Evolutionary conservation across 257 asterid genomes (phyloP).

Genomic region (Avicennia marina): DNA sequence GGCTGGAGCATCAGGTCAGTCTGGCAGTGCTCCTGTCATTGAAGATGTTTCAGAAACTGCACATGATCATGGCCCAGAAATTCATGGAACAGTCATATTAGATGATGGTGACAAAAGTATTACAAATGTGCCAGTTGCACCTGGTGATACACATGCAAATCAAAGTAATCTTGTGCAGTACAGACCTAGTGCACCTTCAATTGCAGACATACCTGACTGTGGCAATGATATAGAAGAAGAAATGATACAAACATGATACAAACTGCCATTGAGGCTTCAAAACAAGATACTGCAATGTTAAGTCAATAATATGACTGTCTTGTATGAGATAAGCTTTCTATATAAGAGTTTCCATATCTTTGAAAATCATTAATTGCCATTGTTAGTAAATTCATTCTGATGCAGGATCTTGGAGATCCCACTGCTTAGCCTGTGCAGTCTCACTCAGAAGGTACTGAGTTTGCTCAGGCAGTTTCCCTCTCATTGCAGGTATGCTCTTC

Average conservation of each 20-base stretch:
- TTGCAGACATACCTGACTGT: constrained; percentile 53
- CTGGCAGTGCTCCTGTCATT: constrained; percentile 44
- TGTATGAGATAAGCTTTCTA: constrained; percentile 34
- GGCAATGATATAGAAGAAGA: constrained; percentile 89
- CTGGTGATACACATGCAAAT: constrained; percentile 17
- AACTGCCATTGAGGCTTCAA: constrained; percentile 99
- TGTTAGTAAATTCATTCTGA: constrained; percentile 24
- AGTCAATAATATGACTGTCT: constrained; percentile 32
- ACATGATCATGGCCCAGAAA: constrained; percentile 44
- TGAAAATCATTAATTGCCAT: constrained; percentile 2
- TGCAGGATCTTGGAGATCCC: constrained; percentile 44
- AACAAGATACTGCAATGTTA: constrained; percentile 59
- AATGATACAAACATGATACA: constrained; percentile 93
- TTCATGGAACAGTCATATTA: constrained; percentile 44
- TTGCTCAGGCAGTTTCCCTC: constrained; percentile 68
- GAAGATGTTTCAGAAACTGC: constrained; percentile 66
- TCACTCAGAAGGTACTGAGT: constrained; percentile 48
- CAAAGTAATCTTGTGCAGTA: constrained; percentile 13
- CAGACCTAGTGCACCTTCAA: constrained; percentile 60
- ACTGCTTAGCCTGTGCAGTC: constrained; percentile 41
- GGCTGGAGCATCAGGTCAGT: constrained; percentile 41
- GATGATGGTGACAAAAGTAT: constrained; percentile 36
- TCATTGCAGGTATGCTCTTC: constrained; percentile 58
- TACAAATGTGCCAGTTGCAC: constrained; percentile 34
- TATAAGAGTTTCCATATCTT: constrained; percentile 9